phyloP scores from a whole-genome alignment of 2,329 filamentous ascomycete species.

The Plenodomus tracheiphilus region DNA sequence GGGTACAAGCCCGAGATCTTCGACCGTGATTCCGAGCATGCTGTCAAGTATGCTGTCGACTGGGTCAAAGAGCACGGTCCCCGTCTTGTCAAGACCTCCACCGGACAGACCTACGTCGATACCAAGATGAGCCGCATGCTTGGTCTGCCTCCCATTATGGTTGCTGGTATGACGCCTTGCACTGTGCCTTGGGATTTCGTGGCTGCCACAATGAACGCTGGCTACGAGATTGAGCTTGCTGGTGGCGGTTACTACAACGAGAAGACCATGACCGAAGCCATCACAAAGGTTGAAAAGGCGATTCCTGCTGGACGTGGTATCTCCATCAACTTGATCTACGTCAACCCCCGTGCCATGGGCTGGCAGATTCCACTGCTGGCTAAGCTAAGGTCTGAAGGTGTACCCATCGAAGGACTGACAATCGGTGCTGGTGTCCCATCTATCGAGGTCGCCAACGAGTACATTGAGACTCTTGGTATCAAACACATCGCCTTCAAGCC shows the following conservation, averaged over 20 bases:
- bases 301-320: constrained; percentile 56
- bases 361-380: constrained; percentile 58
- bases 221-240: constrained; percentile 54
- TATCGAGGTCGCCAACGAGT: constrained; percentile 53
- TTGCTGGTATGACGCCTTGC: constrained; percentile 55
- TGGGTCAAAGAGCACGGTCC: constrained; percentile 98
- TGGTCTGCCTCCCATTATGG: constrained; percentile 53
- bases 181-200: constrained; percentile 56
- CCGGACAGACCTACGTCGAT: constrained; percentile 88
- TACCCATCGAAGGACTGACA: constrained; percentile 53
- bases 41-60: constrained; percentile 91
- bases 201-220: constrained; percentile 57
- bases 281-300: constrained; percentile 49
- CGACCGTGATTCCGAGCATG: constrained; percentile 91
- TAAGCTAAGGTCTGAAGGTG: constrained; percentile 51
- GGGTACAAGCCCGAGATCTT: constrained; percentile 98
- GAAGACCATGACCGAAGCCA: constrained; percentile 50
- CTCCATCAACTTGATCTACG: constrained; percentile 58
- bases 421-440: constrained; percentile 55
- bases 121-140: constrained; percentile 68
- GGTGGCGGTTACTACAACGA: constrained; percentile 56
- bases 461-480: constrained; percentile 61
- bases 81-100: constrained; percentile 85
- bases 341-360: constrained; percentile 55
- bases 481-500: constrained; percentile 56